Evolutionary conservation across 139 green algal species (phyloP).

Genomic region (Axilococcus clingmanii): DNA sequence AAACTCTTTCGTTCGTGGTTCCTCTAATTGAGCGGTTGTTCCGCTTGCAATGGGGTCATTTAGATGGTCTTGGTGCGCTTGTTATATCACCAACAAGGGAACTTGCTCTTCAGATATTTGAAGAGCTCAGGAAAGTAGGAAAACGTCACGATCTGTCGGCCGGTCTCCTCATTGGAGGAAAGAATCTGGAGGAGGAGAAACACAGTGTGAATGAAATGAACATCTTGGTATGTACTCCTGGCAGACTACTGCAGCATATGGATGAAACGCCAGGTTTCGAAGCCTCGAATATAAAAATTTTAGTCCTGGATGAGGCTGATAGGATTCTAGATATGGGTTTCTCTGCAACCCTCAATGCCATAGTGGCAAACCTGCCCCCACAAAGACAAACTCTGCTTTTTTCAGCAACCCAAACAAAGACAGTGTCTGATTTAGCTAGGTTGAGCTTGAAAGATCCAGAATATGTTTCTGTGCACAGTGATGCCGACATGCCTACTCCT

Average conservation of each 20-base stretch:
- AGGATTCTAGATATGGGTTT: conserved; percentile 97
- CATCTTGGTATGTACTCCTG: conserved; percentile 87
- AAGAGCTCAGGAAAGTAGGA: conserved; percentile 74
- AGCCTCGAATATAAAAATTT: conserved; percentile 55
- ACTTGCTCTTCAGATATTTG: conserved; percentile 92
- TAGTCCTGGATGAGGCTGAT: conserved; percentile 98
- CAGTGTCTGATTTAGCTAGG: conserved; percentile 89
- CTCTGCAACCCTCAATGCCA: conserved; percentile 78
- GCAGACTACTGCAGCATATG: conserved; percentile 97
- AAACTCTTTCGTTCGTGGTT: conserved; percentile 93
- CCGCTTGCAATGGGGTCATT: conserved; percentile 58
- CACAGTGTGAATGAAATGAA: conserved; percentile 61
- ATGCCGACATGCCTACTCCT: conserved; percentile 74
- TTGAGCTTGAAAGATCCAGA: conserved; percentile 79
- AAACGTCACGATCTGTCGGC: conserved; percentile 67
- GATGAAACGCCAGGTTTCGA: conserved; percentile 96
- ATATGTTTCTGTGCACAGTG: conserved; percentile 87
- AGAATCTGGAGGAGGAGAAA: conserved; percentile 76
- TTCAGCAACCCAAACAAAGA: conserved; percentile 93
- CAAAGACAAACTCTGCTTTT: conserved; percentile 96
- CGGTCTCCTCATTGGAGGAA: conserved; percentile 92
- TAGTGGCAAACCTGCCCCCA: conserved; percentile 83
- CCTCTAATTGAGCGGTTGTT: conserved; percentile 89
- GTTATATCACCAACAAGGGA: conserved; percentile 92
- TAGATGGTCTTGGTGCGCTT: conserved; percentile 88